phyloP scores from a whole-genome alignment of 768 basidiomycete species.

The Tulasnella sp. region DNA sequence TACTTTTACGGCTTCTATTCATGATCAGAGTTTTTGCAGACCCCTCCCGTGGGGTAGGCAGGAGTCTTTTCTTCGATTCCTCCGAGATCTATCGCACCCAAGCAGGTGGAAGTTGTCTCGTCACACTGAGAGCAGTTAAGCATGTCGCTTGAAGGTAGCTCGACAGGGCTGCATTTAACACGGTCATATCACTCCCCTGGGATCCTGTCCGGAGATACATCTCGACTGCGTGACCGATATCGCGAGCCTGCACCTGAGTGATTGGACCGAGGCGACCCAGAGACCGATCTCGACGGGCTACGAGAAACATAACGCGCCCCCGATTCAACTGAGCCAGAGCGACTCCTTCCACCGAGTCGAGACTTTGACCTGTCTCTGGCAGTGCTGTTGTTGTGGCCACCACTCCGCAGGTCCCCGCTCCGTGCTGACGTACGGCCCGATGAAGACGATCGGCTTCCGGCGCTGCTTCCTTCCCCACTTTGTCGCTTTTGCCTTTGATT shows the following conservation, averaged over 20 bases:
- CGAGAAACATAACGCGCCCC: slow-evolving; percentile 52
- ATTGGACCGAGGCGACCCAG: slow-evolving; percentile 30
- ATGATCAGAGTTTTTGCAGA: too few species aligned
- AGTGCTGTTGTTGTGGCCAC: neutral
- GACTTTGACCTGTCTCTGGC: neutral
- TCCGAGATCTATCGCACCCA: too few species aligned
- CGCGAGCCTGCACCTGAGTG: slow-evolving; percentile 29
- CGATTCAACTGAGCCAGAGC: slow-evolving; percentile 20
- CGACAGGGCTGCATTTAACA: too few species aligned
- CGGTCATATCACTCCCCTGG: slow-evolving; percentile 24
- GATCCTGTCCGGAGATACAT: slow-evolving; percentile 44
- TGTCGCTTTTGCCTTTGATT: slow-evolving; percentile 18
- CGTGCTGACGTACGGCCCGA: too few species aligned
- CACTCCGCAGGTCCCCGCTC: too few species aligned
- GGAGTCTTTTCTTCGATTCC: too few species aligned
- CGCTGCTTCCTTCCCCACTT: slow-evolving; percentile 29
- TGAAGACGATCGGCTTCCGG: neutral
- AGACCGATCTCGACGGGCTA: slow-evolving; percentile 44
- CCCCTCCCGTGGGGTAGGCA: too few species aligned
- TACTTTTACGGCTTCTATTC: too few species aligned
- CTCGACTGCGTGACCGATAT: slow-evolving; percentile 43
- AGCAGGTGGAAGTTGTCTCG: too few species aligned
- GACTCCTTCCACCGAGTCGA: slow-evolving; percentile 21
- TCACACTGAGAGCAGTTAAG: too few species aligned
- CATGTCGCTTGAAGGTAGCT: too few species aligned